Conservation (phyloP, 202 grass and related monocot species). For the Saccharum hybrid region DNA sequence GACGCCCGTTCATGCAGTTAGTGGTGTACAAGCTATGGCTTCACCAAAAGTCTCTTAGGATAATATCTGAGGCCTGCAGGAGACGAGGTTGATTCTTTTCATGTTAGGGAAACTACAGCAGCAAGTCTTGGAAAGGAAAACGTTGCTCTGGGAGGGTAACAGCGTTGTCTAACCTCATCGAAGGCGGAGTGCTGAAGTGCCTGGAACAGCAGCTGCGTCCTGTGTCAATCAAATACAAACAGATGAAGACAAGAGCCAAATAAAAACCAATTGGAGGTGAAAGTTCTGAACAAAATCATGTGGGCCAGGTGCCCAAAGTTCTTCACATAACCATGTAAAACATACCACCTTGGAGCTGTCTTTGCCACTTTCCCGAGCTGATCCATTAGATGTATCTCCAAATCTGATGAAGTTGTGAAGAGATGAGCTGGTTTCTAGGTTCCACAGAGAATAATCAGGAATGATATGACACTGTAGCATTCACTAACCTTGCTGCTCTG, state of each 20-base stretch:
- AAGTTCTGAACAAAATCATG: not conserved
- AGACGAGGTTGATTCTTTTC: not conserved
- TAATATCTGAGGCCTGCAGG: constrained; percentile 34
- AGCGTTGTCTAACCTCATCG: constrained; percentile 32
- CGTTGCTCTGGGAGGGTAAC: not conserved
- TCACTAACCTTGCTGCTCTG: constrained; percentile 66
- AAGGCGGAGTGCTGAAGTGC: constrained; percentile 42
- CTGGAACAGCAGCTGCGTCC: constrained; percentile 57
- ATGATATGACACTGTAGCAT: not conserved
- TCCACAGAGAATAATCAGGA: constrained; percentile 21
- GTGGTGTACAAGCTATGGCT: constrained; percentile 51
- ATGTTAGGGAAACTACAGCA: constrained; percentile 27
- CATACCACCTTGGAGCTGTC: constrained; percentile 64
- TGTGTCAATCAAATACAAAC: constrained; percentile 41
- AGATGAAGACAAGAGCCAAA: not conserved
- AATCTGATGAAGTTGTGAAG: constrained; percentile 57
- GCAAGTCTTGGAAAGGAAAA: constrained; percentile 8
- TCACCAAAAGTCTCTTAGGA: constrained; percentile 36
- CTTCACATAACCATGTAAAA: constrained; percentile 24
- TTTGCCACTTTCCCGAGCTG: constrained; percentile 56
- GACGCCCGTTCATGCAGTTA: constrained; percentile 45
- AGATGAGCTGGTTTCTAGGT: constrained; percentile 16
- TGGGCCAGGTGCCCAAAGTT: not conserved
- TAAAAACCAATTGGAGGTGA: constrained; percentile 3
- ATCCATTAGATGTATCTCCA: constrained; percentile 48